Conservation (phyloP, 306 rosid species). For the Styphnolobium japonicum region DNA sequence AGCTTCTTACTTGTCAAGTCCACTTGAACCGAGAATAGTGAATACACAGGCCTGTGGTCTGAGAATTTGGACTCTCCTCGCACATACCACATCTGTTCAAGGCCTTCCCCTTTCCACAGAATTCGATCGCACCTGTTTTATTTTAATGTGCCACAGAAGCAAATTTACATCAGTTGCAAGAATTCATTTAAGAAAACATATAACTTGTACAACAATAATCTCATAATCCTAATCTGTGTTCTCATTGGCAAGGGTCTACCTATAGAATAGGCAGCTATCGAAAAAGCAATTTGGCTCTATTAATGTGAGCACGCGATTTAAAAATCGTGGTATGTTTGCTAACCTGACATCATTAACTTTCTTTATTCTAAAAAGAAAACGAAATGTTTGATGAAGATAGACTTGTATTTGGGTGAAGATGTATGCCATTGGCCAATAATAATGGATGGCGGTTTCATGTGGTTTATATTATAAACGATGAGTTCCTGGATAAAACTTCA, state of each 20-base stretch:
- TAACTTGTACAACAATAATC: neutral
- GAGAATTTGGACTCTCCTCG: conserved; percentile 92
- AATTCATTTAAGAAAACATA: neutral
- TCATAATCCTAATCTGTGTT: neutral
- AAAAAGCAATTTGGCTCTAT: neutral
- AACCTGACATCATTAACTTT: neutral
- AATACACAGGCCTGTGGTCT: conserved; percentile 89
- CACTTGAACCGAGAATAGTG: conserved; percentile 54
- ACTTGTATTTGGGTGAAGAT: neutral
- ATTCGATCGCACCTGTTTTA: conserved; percentile 91
- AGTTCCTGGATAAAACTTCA: neutral
- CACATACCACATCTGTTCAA: conserved; percentile 68
- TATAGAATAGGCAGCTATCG: neutral
- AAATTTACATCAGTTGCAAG: neutral
- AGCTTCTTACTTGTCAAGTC: conserved; percentile 22
- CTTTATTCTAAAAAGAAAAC: neutral
- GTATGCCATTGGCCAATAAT: neutral
- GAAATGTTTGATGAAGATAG: neutral
- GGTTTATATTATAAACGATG: neutral
- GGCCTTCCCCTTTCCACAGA: conserved; percentile 85
- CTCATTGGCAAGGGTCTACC: neutral
- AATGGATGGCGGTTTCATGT: neutral
- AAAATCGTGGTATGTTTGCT: neutral
- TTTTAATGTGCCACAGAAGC: neutral
- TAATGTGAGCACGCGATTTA: neutral